Evolutionary conservation across 1,139 yeast genomes (phyloP).

Genomic region (Hanseniaspora sp.): DNA sequence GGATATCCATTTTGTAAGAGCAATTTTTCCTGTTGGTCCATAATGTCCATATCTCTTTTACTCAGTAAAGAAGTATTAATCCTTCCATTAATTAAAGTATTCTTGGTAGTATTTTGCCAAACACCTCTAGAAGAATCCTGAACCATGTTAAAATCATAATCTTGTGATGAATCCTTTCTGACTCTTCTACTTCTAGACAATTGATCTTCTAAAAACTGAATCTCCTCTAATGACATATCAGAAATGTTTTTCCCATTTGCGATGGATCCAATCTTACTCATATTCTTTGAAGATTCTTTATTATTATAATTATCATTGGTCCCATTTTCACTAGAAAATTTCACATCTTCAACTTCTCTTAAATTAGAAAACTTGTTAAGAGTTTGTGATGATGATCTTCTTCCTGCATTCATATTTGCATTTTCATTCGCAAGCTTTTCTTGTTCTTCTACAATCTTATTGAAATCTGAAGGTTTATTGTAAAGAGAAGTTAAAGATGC

Average conservation of each 20-base stretch:
- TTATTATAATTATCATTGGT: slow-evolving; percentile 14
- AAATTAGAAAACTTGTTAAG: slow-evolving; percentile 23
- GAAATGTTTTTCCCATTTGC: slow-evolving; percentile 45
- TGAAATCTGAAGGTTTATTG: background rate
- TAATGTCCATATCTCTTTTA: background rate
- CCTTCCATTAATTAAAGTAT: background rate
- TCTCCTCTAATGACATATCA: slow-evolving; percentile 55
- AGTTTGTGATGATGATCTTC: background rate
- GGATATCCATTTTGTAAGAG: slow-evolving; percentile 33
- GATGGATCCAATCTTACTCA: slow-evolving; percentile 14
- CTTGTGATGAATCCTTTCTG: slow-evolving; percentile 22
- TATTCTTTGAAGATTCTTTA: slow-evolving; percentile 3
- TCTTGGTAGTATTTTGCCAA: background rate
- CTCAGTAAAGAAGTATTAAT: background rate
- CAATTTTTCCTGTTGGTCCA: slow-evolving; percentile 9
- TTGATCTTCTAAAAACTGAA: slow-evolving; percentile 50
- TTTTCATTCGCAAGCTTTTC: slow-evolving; percentile 3
- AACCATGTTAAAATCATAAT: slow-evolving; percentile 25
- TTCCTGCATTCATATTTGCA: background rate
- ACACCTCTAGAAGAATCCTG: slow-evolving; percentile 7
- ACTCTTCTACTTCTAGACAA: slow-evolving; percentile 30
- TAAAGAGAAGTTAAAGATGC: background rate
- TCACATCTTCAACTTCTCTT: slow-evolving; percentile 28
- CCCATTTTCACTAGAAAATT: background rate
- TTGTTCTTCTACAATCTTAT: slow-evolving; percentile 7